Conservation (phyloP, 2,329 filamentous ascomycete species). For the Cercospora sp. region DNA sequence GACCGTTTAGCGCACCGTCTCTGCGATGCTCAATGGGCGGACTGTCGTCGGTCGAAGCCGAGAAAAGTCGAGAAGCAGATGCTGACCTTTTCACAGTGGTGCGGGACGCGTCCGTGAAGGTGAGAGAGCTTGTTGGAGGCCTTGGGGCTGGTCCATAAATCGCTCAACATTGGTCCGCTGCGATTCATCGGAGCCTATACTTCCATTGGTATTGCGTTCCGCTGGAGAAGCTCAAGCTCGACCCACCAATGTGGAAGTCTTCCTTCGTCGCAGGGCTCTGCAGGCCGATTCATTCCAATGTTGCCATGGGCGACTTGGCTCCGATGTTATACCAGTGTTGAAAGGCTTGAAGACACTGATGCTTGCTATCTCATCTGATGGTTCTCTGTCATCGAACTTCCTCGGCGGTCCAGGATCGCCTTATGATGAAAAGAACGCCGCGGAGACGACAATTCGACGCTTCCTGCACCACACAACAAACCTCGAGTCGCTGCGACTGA, state of each 20-base stretch:
- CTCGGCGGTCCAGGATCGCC: neutral
- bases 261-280: slow-evolving; percentile 25
- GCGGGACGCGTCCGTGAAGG: slow-evolving; percentile 53
- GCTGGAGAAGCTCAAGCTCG: slow-evolving; percentile 23
- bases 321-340: slow-evolving; percentile 14
- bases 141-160: slow-evolving; percentile 50
- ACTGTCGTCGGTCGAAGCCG: neutral
- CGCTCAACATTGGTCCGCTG: too few relatives aligned
- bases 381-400: neutral
- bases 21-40: neutral
- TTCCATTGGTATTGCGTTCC: slow-evolving; percentile 29
- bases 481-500: slow-evolving; percentile 30
- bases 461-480: slow-evolving; percentile 26
- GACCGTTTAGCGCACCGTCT: neutral
- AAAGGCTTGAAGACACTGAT: slow-evolving; percentile 25
- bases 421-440: slow-evolving; percentile 12
- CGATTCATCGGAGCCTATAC: neutral
- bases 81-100: slow-evolving; percentile 34
- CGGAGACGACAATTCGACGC: slow-evolving; percentile 13
- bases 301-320: neutral
- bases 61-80: neutral
- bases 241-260: slow-evolving; percentile 29
- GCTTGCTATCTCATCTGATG: slow-evolving; percentile 18
- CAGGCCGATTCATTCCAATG: slow-evolving; percentile 7
- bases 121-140: slow-evolving; percentile 49